Conservation (phyloP, 805 yeast genomes). For the Metschnikowia bowlesiae region DNA sequence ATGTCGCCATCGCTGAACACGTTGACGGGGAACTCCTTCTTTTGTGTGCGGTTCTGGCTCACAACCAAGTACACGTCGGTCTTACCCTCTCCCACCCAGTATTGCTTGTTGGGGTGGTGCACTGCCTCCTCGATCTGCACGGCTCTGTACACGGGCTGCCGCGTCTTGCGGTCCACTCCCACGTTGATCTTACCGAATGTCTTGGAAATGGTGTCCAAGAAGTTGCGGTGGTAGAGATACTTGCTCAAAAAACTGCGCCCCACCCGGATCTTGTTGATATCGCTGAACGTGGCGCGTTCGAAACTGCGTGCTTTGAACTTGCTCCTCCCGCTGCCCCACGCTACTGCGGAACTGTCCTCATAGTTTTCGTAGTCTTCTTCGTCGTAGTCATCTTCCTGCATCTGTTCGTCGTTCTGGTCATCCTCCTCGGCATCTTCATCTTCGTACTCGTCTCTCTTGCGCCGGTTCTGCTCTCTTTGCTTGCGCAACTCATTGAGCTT, state of each 20-base stretch:
- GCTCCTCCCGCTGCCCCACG: conserved; percentile 30
- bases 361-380: conserved; percentile 40
- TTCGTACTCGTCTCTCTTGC: conserved; percentile 20
- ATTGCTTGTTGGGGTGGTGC: conserved; percentile 37
- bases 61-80: conserved; percentile 59
- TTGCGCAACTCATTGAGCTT: conserved; percentile 70
- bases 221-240: conserved; percentile 78
- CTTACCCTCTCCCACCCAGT: conserved; percentile 39
- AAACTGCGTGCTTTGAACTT: conserved; percentile 22
- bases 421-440: conserved; percentile 23
- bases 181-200: conserved; percentile 81
- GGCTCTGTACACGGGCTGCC: conserved; percentile 70
- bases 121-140: conserved; percentile 71
- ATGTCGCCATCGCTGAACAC: conserved; percentile 76
- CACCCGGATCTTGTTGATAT: conserved; percentile 67
- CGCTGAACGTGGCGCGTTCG: conserved; percentile 50
- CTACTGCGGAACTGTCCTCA: conserved; percentile 26
- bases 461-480: conserved; percentile 61
- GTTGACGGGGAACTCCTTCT: conserved; percentile 71
- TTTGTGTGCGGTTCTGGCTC: conserved; percentile 73
- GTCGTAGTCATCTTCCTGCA: conserved; percentile 25
- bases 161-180: conserved; percentile 61
- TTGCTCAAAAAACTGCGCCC: conserved; percentile 75
- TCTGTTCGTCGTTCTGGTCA: conserved; percentile 36
- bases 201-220: conserved; percentile 63